phyloP scores from a whole-genome alignment of 768 basidiomycete genomes.

The Mycena olivaceomarginata region DNA sequence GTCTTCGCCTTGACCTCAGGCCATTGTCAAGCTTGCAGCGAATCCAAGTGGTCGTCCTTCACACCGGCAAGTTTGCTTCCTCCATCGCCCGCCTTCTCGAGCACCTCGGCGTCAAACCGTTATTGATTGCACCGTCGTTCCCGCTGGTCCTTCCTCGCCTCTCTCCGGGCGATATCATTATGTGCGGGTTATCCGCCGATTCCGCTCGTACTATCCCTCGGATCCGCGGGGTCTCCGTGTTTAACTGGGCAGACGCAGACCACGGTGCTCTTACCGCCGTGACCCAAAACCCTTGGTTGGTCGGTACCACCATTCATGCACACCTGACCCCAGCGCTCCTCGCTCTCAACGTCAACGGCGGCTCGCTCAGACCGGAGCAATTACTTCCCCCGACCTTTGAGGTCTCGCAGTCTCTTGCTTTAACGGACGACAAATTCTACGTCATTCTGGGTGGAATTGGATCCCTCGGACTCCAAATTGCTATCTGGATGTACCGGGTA shows the following conservation, averaged over 20 bases:
- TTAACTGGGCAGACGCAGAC: neutral
- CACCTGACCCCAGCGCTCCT: neutral
- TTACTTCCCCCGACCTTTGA: neutral
- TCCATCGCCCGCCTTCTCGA: neutral
- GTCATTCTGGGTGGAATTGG: conserved; percentile 63
- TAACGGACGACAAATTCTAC: conserved; percentile 56
- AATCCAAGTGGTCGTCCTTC: too few species aligned
- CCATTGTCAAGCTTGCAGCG: neutral
- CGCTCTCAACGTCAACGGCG: neutral
- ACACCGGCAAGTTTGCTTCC: neutral
- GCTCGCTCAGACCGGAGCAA: conserved; percentile 30
- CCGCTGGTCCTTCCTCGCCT: neutral
- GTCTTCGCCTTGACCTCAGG: conserved; percentile 5
- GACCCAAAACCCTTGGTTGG: conserved; percentile 10
- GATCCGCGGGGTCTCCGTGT: neutral
- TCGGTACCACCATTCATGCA: neutral
- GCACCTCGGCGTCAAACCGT: neutral
- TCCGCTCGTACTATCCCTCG: conserved; percentile 4
- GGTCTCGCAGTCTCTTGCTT: conserved; percentile 31
- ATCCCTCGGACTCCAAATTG: conserved; percentile 51
- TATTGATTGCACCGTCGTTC: neutral
- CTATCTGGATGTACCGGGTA: conserved; percentile 60
- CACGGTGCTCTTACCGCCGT: neutral
- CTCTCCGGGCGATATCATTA: neutral
- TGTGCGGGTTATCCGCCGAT: neutral